Evolutionary conservation across 139 green algal genomes (phyloP).

Genomic region (Coelastrella sp.): DNA sequence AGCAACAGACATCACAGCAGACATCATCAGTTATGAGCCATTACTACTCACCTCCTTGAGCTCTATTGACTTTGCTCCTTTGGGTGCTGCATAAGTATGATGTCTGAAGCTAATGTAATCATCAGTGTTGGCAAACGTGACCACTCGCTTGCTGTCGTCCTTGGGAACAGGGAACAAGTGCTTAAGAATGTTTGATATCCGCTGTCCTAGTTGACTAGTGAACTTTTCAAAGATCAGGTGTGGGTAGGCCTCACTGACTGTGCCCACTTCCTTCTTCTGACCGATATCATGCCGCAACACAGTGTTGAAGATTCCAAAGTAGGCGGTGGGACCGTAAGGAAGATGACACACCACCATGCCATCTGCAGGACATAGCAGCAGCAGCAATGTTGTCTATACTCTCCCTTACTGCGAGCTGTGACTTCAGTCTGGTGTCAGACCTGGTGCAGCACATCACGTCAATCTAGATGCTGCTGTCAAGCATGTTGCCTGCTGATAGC

Average conservation of each 20-base stretch:
- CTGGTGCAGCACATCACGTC: too few relatives aligned
- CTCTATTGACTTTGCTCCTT: constrained; percentile 76
- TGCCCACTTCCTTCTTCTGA: constrained; percentile 93
- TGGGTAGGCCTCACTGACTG: constrained; percentile 94
- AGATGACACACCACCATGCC: constrained; percentile 98
- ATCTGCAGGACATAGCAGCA: constrained; percentile 62
- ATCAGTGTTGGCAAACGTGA: constrained; percentile 89
- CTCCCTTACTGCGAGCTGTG: too few relatives aligned
- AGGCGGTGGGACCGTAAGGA: constrained; percentile 97
- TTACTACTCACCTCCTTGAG: constrained; percentile 77
- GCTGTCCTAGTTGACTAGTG: constrained; percentile 83
- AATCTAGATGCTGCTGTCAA: too few relatives aligned
- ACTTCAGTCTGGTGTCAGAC: too few relatives aligned
- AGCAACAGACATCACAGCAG: background rate
- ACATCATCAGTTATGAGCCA: background rate
- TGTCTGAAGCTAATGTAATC: constrained; percentile 97
- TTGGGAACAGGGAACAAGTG: constrained; percentile 96
- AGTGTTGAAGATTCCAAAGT: constrained; percentile 97
- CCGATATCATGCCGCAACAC: constrained; percentile 97
- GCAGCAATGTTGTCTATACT: too few relatives aligned
- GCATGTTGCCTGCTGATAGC: background rate
- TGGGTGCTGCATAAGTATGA: constrained; percentile 88
- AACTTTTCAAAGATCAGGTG: constrained; percentile 97
- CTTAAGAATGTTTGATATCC: constrained; percentile 92
- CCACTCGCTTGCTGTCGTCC: constrained; percentile 89